phyloP scores from a whole-genome alignment of 1,284 basidiomycete genomes.

The Ceratobasidium sp. region DNA sequence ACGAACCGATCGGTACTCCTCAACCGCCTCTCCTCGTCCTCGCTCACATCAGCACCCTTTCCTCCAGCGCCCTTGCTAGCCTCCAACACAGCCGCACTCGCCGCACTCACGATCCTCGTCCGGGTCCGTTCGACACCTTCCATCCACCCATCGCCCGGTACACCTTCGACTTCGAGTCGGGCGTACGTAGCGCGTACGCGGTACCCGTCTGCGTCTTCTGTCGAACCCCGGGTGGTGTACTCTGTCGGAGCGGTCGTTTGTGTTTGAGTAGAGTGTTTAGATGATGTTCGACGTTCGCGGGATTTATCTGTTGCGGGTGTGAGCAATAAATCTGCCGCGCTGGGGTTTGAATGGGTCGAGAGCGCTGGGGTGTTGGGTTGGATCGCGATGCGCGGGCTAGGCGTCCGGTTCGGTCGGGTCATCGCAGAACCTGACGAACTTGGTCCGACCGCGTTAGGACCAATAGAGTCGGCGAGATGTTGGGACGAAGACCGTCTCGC shows the following conservation, averaged over 20 bases:
- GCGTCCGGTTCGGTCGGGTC: not conserved
- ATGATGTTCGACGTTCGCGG: constrained; percentile 21
- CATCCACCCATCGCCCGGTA: constrained; percentile 55
- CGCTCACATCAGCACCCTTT: constrained; percentile 56
- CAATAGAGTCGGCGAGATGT: not conserved
- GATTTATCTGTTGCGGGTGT: constrained; percentile 23
- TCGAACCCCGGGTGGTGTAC: constrained; percentile 53
- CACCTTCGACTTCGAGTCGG: constrained; percentile 85
- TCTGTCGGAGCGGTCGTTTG: constrained; percentile 12
- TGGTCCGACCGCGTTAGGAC: too few relatives aligned
- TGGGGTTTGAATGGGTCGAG: constrained; percentile 17
- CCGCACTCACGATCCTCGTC: constrained; percentile 69
- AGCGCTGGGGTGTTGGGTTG: constrained; percentile 1
- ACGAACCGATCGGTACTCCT: constrained; percentile 83
- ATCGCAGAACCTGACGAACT: too few relatives aligned
- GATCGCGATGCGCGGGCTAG: not conserved
- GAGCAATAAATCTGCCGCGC: constrained; percentile 8
- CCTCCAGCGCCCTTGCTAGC: constrained; percentile 65
- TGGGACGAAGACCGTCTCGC: constrained; percentile 13
- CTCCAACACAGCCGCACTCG: constrained; percentile 32
- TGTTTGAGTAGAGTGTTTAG: constrained; percentile 3
- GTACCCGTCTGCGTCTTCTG: constrained; percentile 87
- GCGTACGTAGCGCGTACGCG: constrained; percentile 92
- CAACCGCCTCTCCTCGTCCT: constrained; percentile 76
- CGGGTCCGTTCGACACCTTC: constrained; percentile 79